A percentile compares a stretch with the other conserved stretches of the same genome.
These are phyloP conservation scores for Aurinia saxatilis DNA, from an alignment of 345 rosid genomes.

Conservation along the genomic window DNA sequence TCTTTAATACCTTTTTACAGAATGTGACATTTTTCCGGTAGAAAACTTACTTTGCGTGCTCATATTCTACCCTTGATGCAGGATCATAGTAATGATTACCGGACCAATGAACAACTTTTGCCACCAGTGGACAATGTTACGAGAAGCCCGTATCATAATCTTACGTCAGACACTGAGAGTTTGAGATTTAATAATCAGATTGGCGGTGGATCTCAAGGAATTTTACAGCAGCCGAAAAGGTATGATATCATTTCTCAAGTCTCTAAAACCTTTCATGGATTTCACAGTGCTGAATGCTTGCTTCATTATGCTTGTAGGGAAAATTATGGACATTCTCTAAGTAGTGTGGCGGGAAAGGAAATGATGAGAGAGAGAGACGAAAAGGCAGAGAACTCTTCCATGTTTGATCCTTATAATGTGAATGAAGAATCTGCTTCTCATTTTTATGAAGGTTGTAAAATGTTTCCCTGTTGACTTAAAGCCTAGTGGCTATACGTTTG, in stretches of 20 bases:
- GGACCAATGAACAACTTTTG: conserved; percentile 20
- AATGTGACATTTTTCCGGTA: neutral
- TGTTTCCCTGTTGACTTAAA: neutral
- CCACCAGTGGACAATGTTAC: conserved; percentile 24
- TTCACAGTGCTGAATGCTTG: neutral
- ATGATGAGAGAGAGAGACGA: conserved; percentile 25
- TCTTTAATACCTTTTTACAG: conserved; percentile 3
- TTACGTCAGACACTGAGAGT: conserved; percentile 9
- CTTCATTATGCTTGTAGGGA: conserved; percentile 21
- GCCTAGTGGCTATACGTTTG: neutral
- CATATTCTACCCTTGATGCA: conserved; percentile 10
- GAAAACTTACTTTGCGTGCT: conserved; percentile 5
- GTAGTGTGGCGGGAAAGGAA: conserved; percentile 24
- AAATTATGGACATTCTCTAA: conserved; percentile 18
- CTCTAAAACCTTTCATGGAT: neutral
- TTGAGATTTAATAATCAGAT: conserved; percentile 24
- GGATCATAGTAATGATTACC: conserved; percentile 25
- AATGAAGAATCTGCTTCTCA: conserved; percentile 24
- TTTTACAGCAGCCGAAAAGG: conserved; percentile 20
- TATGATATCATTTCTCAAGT: neutral
- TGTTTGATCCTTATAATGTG: conserved; percentile 23
- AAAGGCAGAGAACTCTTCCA: conserved; percentile 24
- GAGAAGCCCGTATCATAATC: conserved; percentile 21
- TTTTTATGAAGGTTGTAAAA: conserved; percentile 23
- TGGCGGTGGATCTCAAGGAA: conserved; percentile 15